Evolutionary conservation across 257 asterid genomes (phyloP), one percentile per base, ranked within the genome.

Genomic region (Euphrasia confusa): DNA sequence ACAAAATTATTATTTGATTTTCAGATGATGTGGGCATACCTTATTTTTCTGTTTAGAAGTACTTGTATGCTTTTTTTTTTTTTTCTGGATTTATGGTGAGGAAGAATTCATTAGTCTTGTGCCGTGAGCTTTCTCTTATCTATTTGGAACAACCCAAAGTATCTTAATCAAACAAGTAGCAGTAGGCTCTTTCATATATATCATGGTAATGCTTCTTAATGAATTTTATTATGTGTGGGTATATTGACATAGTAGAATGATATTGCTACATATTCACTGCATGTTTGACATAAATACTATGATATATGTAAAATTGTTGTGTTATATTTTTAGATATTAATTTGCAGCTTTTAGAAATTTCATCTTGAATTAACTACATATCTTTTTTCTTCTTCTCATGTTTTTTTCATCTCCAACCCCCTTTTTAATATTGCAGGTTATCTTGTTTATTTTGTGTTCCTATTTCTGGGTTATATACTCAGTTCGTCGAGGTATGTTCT

Each of bases 131-230:
- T 55, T 21, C 13, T 50, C 13, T 14, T 54, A 35, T 60, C 37
- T 59, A 30, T 48, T 12, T 4, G 27, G n/a, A 45, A 6, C 8
- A 39, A 4, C 13, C 54, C n/a, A n/a, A n/a, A 15, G 18, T 47
- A 24, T 59, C n/a, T n/a, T n/a, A n/a, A 12, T 50, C 28, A 12
- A 48, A 32, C 27, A 27, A 40, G 40, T n/a, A n/a, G n/a, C n/a
- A 48, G 48, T 17, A 45, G 61, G n/a, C 42, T 6, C 42, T 45
- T 37, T n/a, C 12, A 49, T 35, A 63, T 48, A n/a, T n/a, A n/a
- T 30, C 58, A 48, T 49, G 58, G 13, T 3, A 27, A 63, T 28
- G 58, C 49, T 63, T 28, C 45, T 59, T 33, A 40, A 32, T 58
- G 18, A 28, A 37, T 60, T 61, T 60, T 61, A 14, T 60, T 63